These are phyloP conservation scores for Quercus wislizeni DNA, from an alignment of 306 rosid species.

Conservation along the genomic window DNA sequence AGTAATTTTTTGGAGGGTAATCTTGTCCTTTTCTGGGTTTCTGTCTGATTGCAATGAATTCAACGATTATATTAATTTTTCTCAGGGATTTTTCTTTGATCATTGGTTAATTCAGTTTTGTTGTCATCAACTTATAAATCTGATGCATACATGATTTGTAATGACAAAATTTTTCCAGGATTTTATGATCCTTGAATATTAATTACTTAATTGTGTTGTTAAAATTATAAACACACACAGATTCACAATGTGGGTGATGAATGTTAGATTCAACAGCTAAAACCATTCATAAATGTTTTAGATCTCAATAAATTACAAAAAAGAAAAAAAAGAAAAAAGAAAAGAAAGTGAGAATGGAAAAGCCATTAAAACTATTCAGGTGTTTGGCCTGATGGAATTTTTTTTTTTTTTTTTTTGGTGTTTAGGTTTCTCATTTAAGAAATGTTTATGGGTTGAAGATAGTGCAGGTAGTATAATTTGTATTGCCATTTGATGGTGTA, in stretches of 20 bases:
- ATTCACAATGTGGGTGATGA: constrained; percentile 28
- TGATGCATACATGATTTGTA: not conserved
- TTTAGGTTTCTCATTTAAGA: not conserved
- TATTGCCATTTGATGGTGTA: not conserved
- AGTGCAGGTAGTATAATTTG: not conserved
- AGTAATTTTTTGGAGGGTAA: not conserved
- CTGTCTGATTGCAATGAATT: constrained; percentile 9
- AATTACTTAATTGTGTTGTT: constrained; percentile 11
- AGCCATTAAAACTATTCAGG: not conserved
- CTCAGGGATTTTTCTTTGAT: too few relatives aligned
- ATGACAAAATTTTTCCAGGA: constrained; percentile 1
- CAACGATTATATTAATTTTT: constrained; percentile 2
- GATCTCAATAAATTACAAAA: too few relatives aligned
- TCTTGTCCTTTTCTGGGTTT: constrained; percentile 19
- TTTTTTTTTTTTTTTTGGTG: not conserved
- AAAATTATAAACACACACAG: not conserved
- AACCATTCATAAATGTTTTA: not conserved
- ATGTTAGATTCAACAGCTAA: not conserved
- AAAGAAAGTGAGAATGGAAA: too few relatives aligned
- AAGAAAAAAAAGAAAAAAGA: too few relatives aligned
- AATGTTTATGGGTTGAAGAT: not conserved
- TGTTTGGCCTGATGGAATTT: not conserved
- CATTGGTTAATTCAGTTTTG: not conserved
- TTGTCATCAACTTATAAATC: not conserved
- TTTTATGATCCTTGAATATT: constrained; percentile 22